Percentiles rank a stretch among this genome's conserved stretches.
Evolutionary conservation across 768 basidiomycete species (phyloP).

Genomic region (Suillus ampliporus): DNA sequence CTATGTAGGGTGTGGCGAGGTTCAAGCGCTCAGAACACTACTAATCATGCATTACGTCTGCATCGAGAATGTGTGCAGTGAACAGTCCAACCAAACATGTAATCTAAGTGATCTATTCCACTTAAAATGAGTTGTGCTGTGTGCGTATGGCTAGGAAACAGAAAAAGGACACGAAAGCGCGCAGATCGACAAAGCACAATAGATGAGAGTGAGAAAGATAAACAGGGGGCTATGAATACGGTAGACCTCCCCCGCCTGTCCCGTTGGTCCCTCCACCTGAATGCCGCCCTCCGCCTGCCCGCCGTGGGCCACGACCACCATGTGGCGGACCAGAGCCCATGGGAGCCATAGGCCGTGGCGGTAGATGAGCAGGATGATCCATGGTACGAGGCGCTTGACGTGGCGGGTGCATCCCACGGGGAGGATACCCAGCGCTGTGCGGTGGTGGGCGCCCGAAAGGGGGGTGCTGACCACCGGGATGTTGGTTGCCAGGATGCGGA

Average conservation of each 20-base stretch:
- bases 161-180: not conserved
- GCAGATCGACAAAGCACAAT: constrained; percentile 11
- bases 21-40: not conserved
- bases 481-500: not conserved
- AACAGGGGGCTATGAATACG: constrained; percentile 31
- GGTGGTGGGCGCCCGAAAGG: constrained; percentile 9
- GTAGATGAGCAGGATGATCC: constrained; percentile 19
- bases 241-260: constrained; percentile 28
- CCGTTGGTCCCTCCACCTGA: constrained; percentile 17
- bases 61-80: not conserved
- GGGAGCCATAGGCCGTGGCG: constrained; percentile 29
- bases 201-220: constrained; percentile 4
- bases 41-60: not conserved
- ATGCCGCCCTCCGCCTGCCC: constrained; percentile 26
- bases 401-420: not conserved
- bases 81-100: not conserved
- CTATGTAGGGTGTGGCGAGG: not conserved
- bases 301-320: constrained; percentile 21
- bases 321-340: constrained; percentile 15
- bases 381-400: constrained; percentile 2
- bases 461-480: constrained; percentile 13
- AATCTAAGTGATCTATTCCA: not conserved
- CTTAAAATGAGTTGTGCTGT: not conserved
- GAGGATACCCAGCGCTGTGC: not conserved
- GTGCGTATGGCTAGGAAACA: not conserved